Conservation (phyloP, 1,284 basidiomycete genomes). For the Phylloboletellus chloephorus region DNA sequence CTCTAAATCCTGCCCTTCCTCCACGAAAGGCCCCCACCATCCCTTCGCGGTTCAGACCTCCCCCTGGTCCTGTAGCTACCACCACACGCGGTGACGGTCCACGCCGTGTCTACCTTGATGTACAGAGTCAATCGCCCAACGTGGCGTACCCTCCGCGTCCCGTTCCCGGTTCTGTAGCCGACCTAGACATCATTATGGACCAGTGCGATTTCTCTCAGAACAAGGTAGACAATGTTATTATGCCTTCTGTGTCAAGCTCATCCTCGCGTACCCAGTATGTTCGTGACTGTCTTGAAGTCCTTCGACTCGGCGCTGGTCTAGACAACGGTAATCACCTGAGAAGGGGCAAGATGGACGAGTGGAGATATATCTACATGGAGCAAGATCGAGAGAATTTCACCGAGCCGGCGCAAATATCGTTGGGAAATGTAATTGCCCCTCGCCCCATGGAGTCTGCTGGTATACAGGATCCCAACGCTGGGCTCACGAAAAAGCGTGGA, state of each 20-base stretch:
- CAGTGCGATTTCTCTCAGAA: conserved; percentile 81
- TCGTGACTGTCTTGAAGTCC: conserved; percentile 70
- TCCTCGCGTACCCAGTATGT: conserved; percentile 50
- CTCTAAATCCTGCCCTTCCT: conserved; percentile 70
- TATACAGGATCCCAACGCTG: conserved; percentile 35
- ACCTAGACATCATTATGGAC: conserved; percentile 83
- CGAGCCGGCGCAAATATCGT: conserved; percentile 26
- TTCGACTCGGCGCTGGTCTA: conserved; percentile 61
- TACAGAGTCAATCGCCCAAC: conserved; percentile 51
- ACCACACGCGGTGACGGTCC: conserved; percentile 65
- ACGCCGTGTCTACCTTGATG: conserved; percentile 70
- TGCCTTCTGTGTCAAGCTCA: conserved; percentile 9
- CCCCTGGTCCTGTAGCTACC: conserved; percentile 39
- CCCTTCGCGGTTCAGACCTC: conserved; percentile 42
- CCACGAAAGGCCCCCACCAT: conserved; percentile 40
- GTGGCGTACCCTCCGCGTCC: conserved; percentile 81
- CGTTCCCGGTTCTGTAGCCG: conserved; percentile 72
- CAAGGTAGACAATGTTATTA: conserved; percentile 49
- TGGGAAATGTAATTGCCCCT: conserved; percentile 27
- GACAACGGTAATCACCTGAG: conserved; percentile 57
- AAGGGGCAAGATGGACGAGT: conserved; percentile 53
- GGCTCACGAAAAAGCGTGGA: conserved; percentile 40
- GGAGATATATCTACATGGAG: conserved; percentile 64
- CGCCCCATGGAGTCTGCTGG: conserved; percentile 24
- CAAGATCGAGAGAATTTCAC: conserved; percentile 41